Base-by-base conservation (phyloP, 805 yeast species). In the Candida rishiriensis region DNA sequence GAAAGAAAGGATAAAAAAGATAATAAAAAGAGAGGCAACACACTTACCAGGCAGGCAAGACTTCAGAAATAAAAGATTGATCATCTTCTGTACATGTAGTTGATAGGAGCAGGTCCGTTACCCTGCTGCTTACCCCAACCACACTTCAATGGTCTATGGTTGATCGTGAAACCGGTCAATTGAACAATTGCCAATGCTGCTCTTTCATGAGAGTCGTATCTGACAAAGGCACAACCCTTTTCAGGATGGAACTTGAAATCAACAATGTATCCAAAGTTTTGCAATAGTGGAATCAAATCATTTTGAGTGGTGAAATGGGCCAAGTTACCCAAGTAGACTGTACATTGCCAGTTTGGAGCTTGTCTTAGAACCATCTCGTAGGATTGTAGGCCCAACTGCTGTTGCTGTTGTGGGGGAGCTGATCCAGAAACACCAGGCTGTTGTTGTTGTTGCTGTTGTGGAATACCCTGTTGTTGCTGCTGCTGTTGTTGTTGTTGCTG, bases 141-240 rank as follows among this genome's bases (percentile, higher is more conserved):
- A 54, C 88, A 80, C 60, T 82, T 83, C 60, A 88, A 65, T 17
- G 85, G 82, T 59, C 95, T 75, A 17, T 95, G 95, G 58, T 84
- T 82, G 53, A 88, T 66, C 40, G 73, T 73, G 54, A 81, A 76
- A 1, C 95, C 93, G 15, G 75, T 70, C 51, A 89, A 70, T 57
- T 85, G 91, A 29, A 83, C 84, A 57, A 88, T 88, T 39, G 95
- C 95, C 57, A 86, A 70, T 2, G 96, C 95, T 5, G 96, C 96
- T 48, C 88, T 73, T 56, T 88, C 95, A 63, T 88, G 96, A 36
- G 87, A 74, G 57, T 85, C 95, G 60, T 81, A 88, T 64, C 83
- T 84, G 49, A 86, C 91, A 69, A 88, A 89, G 10, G 96, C 95
- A 68, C 91, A 88, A 5, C 91, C 93, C 50, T 78, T 78, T 44